phyloP scores from a whole-genome alignment of 495 filamentous ascomycete genomes.

The Melanomma pulvis-pyrius region DNA sequence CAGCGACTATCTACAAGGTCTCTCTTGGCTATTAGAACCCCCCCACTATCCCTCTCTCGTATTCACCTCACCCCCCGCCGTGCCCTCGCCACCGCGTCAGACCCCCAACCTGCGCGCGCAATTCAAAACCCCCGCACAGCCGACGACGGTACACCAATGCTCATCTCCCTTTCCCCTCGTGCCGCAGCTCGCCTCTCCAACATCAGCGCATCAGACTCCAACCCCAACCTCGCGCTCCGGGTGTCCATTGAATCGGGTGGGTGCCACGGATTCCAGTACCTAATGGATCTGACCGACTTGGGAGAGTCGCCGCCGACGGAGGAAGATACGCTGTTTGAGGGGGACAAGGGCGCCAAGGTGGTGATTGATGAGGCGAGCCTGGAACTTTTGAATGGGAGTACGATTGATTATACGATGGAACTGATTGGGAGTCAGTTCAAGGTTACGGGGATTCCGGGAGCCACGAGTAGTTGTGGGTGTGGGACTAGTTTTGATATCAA shows the following conservation, averaged over 20 bases:
- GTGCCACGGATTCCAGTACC: conserved; percentile 97
- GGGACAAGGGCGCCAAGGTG: conserved; percentile 70
- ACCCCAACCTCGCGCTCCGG: conserved; percentile 81
- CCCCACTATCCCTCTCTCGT: neutral
- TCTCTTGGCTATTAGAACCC: neutral
- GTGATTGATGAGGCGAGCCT: conserved; percentile 87
- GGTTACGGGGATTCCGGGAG: conserved; percentile 87
- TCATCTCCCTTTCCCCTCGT: conserved; percentile 75
- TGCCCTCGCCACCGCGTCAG: conserved; percentile 62
- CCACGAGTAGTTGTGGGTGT: conserved; percentile 94
- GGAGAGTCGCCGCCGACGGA: conserved; percentile 59
- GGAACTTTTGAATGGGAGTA: conserved; percentile 87
- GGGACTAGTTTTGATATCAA: conserved; percentile 98
- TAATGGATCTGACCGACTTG: conserved; percentile 77
- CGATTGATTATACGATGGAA: conserved; percentile 94
- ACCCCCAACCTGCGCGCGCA: conserved; percentile 31
- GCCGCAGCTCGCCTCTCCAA: conserved; percentile 76
- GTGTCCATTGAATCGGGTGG: conserved; percentile 90
- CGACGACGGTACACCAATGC: conserved; percentile 81
- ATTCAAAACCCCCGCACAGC: conserved; percentile 67
- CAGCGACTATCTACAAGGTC: neutral
- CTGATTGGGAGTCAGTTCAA: conserved; percentile 98
- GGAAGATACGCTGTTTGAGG: conserved; percentile 73
- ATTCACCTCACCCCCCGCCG: conserved; percentile 14
- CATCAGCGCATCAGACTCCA: conserved; percentile 70